Evolutionary conservation across 2,329 filamentous ascomycete species (phyloP), one percentile per base, ranked within the genome.

Genomic region (Spiromastix sp.): DNA sequence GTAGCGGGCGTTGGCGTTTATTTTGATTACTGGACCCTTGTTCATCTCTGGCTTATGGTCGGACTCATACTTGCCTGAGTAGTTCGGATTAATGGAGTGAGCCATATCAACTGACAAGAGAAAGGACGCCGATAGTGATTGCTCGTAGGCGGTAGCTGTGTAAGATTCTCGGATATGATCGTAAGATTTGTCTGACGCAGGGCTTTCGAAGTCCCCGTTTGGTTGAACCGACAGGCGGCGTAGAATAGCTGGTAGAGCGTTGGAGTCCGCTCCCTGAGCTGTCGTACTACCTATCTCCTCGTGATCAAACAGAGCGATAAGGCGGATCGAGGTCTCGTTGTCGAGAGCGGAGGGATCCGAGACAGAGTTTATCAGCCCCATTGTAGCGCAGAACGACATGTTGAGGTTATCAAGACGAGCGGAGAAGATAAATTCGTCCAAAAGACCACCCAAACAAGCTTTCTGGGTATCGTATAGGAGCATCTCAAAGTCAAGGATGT

Each of bases 81-180:
- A 98, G 67, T 98, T 98, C 38, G 91, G 91, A 60, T 98, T 85
- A 10, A 98, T 79, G 4, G 82, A 82, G 66, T 98, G 91, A 1
- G 91, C 87, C 91, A 98, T 96, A 57, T 98, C 91, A 34, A 91
- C 91, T 4, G 85, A 94, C 43, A 98, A 72, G 40, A 98, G 77
- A 71, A 98, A 95, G 2, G 86, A 95, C 18, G 81, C 82, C 4
- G 86, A 75, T 34, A 94, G 72, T 2, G 85, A 91, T 67, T 96
- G 89, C 64, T 98, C 91, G 56, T 86, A 95, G 21, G 86, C 85
- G 2, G 87, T 94, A 5, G 77, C 66, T 10, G 80, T 64, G 46
- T 82, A 78, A 15, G 66, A 63, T 9, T 80, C 76, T 28, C 18
- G 8, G n/a, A 17, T 3, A 15, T 13, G 61, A 60, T 40, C 71